These are phyloP conservation scores for Symbiodinium pilosum DNA, from an alignment of 73 alveolate genomes.

Conservation along the genomic window DNA sequence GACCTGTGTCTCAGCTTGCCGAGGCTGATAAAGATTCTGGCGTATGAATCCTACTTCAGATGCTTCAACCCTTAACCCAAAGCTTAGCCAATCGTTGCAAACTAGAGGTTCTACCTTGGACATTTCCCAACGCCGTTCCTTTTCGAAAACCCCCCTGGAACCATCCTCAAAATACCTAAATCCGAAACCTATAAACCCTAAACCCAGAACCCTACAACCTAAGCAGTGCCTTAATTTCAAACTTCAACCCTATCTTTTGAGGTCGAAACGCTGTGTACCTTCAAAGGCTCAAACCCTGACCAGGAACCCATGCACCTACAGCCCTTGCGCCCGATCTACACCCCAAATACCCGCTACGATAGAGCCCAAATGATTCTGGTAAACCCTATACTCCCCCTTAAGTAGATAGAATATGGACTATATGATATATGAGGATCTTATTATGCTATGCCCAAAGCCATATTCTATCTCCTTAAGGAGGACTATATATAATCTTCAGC, in stretches of 20 bases:
- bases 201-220: neutral
- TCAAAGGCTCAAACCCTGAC: neutral
- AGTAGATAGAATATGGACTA: neutral
- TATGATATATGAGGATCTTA: neutral
- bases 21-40: too few relatives aligned
- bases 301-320: neutral
- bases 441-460: neutral
- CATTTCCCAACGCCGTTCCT: too few relatives aligned
- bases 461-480: neutral
- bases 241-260: too few relatives aligned
- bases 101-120: too few relatives aligned
- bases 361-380: too few relatives aligned
- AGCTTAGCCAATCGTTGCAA: too few relatives aligned
- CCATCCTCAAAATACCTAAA: too few relatives aligned
- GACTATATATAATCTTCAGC: neutral
- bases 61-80: too few relatives aligned
- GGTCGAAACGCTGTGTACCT: neutral
- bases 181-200: neutral
- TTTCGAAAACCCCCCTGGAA: neutral
- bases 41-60: too few relatives aligned
- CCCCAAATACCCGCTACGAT: neutral
- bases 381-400: neutral
- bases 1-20: too few relatives aligned
- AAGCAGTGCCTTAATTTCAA: neutral
- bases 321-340: neutral